Evolutionary conservation across 1,284 basidiomycete species (phyloP).

Genomic region (Fomitopsis pinicola): DNA sequence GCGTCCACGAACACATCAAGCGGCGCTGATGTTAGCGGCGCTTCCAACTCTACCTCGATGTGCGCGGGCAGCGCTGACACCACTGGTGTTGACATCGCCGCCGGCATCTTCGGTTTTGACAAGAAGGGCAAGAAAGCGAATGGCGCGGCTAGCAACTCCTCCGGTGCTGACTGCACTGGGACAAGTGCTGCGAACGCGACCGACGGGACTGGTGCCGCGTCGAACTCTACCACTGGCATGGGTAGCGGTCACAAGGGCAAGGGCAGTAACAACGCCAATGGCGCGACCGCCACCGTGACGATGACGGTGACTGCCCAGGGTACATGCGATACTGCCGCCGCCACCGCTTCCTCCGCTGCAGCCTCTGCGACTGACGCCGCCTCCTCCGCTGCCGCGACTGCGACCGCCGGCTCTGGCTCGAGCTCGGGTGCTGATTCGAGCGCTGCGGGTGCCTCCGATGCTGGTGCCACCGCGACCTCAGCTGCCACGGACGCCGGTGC

Average conservation of each 20-base stretch:
- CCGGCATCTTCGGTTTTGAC: background rate
- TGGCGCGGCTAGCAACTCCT: background rate
- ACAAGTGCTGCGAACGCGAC: background rate
- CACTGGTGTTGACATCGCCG: background rate
- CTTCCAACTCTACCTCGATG: background rate
- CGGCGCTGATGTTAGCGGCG: background rate
- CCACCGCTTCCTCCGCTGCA: background rate
- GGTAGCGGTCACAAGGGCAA: background rate
- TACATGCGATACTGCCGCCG: background rate
- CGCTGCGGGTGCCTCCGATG: background rate
- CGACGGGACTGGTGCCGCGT: background rate
- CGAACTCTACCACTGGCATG: background rate
- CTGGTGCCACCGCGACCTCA: background rate
- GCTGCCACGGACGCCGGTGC: background rate
- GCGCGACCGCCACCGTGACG: background rate
- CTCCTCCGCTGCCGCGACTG: background rate
- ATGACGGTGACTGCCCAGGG: background rate
- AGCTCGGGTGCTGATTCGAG: background rate
- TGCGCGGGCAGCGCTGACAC: background rate
- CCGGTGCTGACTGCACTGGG: background rate
- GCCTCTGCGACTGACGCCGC: background rate
- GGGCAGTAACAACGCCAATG: background rate
- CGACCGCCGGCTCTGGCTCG: background rate
- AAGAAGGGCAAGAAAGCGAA: background rate
- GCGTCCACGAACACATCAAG: background rate